Conservation (phyloP, 371 early-diverging fungal species). For the Circinella umbellata region DNA sequence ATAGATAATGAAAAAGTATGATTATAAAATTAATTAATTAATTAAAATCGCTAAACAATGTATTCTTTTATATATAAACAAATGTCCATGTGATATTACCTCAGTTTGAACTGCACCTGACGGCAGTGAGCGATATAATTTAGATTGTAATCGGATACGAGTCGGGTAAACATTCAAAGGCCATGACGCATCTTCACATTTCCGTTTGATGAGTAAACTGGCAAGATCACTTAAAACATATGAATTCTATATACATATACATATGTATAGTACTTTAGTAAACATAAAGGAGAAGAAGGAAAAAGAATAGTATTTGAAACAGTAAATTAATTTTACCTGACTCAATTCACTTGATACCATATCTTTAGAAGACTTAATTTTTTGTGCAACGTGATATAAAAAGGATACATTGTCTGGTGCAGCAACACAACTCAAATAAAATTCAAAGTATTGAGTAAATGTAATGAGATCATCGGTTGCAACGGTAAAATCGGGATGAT, state of each 20-base stretch:
- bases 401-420: slow-evolving; percentile 84
- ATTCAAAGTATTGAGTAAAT: slow-evolving; percentile 74
- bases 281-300: not conserved
- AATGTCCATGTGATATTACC: slow-evolving; percentile 26
- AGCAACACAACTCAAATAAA: slow-evolving; percentile 80
- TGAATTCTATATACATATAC: slow-evolving; percentile 56
- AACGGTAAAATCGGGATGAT: slow-evolving; percentile 88
- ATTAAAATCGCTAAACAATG: not conserved
- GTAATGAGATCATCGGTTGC: slow-evolving; percentile 59
- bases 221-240: slow-evolving; percentile 86
- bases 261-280: no score
- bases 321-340: slow-evolving; percentile 37
- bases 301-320: not conserved
- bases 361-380: slow-evolving; percentile 82
- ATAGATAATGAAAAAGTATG: not conserved
- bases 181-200: slow-evolving; percentile 73
- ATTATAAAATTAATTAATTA: not conserved
- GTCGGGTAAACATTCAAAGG: slow-evolving; percentile 71
- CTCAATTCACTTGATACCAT: slow-evolving; percentile 44
- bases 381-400: slow-evolving; percentile 75
- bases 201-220: slow-evolving; percentile 77
- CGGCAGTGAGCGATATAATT: slow-evolving; percentile 57
- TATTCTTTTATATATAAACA: not conserved
- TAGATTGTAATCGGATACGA: slow-evolving; percentile 62
- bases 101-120: slow-evolving; percentile 43